Conservation (phyloP, 371 early-diverging fungal genomes). For the Apophysomyces elegans region DNA sequence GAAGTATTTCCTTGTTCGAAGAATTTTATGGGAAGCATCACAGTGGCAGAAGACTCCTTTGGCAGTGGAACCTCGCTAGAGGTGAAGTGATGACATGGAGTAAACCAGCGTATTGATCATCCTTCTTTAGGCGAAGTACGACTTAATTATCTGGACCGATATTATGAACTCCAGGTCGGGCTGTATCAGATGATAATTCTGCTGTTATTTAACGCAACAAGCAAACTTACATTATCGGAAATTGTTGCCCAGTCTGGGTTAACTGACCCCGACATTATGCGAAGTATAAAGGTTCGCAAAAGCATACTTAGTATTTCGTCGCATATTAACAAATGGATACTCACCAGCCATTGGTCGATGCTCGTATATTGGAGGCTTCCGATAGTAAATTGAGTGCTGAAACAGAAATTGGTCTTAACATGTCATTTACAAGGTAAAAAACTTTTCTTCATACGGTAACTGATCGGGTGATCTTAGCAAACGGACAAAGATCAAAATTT, state of each 20-base stretch:
- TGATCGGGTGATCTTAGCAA: constrained; percentile 53
- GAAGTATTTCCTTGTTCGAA: constrained; percentile 72
- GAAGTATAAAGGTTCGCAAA: constrained; percentile 59
- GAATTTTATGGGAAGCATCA: constrained; percentile 74
- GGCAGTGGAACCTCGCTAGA: constrained; percentile 87
- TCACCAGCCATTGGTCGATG: constrained; percentile 61
- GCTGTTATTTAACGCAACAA: constrained; percentile 68
- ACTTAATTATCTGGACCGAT: constrained; percentile 68
- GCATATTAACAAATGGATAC: background rate
- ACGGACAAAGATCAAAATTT: constrained; percentile 82
- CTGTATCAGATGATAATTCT: constrained; percentile 79
- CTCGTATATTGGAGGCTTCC: constrained; percentile 43
- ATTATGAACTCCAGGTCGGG: constrained; percentile 84
- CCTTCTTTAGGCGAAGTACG: constrained; percentile 68
- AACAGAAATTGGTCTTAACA: constrained; percentile 48
- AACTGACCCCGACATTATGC: constrained; percentile 53
- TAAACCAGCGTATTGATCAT: background rate
- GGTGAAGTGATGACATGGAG: constrained; percentile 41
- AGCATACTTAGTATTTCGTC: background rate
- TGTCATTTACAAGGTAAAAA: constrained; percentile 57
- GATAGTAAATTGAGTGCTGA: constrained; percentile 28
- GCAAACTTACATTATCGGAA: constrained; percentile 50
- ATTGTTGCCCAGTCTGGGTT: constrained; percentile 59
- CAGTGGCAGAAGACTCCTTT: constrained; percentile 83
- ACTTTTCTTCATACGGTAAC: background rate